Percentiles rank a stretch among this genome's conserved stretches.
These are phyloP conservation scores for Bipolaris zeicola DNA, from an alignment of 2,329 filamentous ascomycete species.

Conservation along the genomic window DNA sequence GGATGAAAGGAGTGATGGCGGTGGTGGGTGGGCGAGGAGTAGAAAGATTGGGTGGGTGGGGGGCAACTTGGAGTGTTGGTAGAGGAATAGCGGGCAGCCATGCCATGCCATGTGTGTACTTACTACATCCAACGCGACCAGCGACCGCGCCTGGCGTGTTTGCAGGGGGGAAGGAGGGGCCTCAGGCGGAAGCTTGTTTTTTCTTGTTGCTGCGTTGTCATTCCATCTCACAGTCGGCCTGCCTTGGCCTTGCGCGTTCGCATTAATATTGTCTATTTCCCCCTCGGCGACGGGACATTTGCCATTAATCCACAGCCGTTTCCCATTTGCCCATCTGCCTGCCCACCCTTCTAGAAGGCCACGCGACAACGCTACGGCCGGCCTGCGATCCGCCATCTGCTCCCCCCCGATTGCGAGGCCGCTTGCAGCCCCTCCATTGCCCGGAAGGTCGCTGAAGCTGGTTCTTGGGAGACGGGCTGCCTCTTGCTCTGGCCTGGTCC, in stretches of 20 bases:
- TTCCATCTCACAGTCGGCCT: not conserved
- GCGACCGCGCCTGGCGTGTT: slow-evolving; percentile 15
- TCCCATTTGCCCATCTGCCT: too few species aligned
- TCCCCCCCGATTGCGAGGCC: slow-evolving; percentile 13
- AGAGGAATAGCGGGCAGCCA: not conserved
- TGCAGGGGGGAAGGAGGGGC: not conserved
- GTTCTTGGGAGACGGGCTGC: slow-evolving; percentile 12
- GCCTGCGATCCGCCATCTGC: slow-evolving; percentile 20
- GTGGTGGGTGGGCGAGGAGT: not conserved
- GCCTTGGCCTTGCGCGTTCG: not conserved
- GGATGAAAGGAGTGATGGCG: slow-evolving; percentile 1
- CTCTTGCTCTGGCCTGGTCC: not conserved
- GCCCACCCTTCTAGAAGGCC: slow-evolving; percentile 8
- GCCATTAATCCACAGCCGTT: not conserved
- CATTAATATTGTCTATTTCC: not conserved
- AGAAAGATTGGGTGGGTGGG: not conserved
- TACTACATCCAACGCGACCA: too few species aligned
- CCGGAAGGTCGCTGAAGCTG: slow-evolving; percentile 15
- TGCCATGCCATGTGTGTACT: too few species aligned
- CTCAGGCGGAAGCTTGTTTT: not conserved
- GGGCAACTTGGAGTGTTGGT: slow-evolving; percentile 4
- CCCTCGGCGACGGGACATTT: not conserved
- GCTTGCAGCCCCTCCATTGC: slow-evolving; percentile 19
- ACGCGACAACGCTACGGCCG: slow-evolving; percentile 21
- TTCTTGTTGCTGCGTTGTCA: not conserved